These are phyloP conservation scores for Asclepias syriaca DNA, from an alignment of 257 asterid species.

Conservation along the genomic window DNA sequence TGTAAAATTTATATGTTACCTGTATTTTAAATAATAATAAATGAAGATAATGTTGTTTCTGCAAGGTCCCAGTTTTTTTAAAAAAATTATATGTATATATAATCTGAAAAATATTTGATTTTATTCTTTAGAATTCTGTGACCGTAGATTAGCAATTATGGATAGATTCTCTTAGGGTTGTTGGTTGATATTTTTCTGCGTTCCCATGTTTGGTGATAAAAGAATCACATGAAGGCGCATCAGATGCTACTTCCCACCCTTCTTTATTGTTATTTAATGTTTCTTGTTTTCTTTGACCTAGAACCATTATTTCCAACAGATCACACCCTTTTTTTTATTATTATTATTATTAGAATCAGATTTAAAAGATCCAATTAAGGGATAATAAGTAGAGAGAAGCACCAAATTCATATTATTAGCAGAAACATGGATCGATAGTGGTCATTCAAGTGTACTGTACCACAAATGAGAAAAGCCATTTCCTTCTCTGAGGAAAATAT, in stretches of 20 bases:
- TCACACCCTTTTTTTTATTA: not conserved
- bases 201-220: slow-evolving; percentile 17
- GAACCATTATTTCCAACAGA: not conserved
- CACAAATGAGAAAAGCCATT: not conserved
- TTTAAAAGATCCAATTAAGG: not conserved
- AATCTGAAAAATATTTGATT: too few species aligned
- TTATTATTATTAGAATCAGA: not conserved
- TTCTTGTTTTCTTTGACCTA: not conserved
- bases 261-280: not conserved
- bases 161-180: not conserved
- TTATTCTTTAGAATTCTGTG: too few species aligned
- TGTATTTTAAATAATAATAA: too few species aligned
- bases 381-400: not conserved
- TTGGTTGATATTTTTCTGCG: not conserved
- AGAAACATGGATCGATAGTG: not conserved
- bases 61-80: not conserved
- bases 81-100: too few species aligned
- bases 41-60: not conserved
- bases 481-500: not conserved
- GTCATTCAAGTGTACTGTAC: too few species aligned
- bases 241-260: slow-evolving; percentile 7
- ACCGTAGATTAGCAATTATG: too few species aligned
- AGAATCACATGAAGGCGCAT: slow-evolving; percentile 24
- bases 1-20: too few species aligned
- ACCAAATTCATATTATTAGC: not conserved